Evolutionary conservation across 331 rosid genomes (phyloP), one percentile per base, ranked within the genome.

Genomic region (Telfairia occidentalis): DNA sequence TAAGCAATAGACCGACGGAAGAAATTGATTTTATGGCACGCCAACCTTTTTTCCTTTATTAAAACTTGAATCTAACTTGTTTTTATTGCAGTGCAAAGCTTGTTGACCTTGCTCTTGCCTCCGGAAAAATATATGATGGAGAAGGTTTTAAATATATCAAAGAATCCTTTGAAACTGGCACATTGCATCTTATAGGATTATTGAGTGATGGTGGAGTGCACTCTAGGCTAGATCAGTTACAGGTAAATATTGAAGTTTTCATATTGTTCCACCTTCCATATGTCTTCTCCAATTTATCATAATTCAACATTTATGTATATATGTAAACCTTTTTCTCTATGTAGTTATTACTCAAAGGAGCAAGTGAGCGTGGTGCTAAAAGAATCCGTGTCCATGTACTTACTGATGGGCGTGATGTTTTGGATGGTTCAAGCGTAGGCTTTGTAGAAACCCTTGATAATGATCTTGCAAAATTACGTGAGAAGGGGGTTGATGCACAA

Each of bases 161-260:
- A 79, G 91, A 89, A 84, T 75, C 80, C 77, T 92, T 95, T 46
- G 85, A 74, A 37, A 89, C 78, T 5, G 88, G 89, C 71, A 95
- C 97, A 9, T 85, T 95, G 85, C 99, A 95, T 89, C 97, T 95
- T 71, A 90, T 95, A 79, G 99, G 99, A 48, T 79, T 95, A 48
- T 74, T 92, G 81, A 95, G 97, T 77, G 97, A 95, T 57, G 99
- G 99, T 49, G 99, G 99, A 70, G 99, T 95, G 67, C 99, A 95
- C 80, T 95, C 99, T 38, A 78, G 99, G 78, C 88, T 95, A 28
- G 97, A 95, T 83, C 99, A 95, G 77, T 54, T 95, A 78, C 92
- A 77, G 87, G 98, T 90, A 52, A 50, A 85, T 77, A 50, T 67
- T 61, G 54, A 13, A 24, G 49, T 53, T 5, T 42, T 7, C 35